phyloP scores from a whole-genome alignment of 1,284 basidiomycete genomes.

The Chondrostereum purpureum region DNA sequence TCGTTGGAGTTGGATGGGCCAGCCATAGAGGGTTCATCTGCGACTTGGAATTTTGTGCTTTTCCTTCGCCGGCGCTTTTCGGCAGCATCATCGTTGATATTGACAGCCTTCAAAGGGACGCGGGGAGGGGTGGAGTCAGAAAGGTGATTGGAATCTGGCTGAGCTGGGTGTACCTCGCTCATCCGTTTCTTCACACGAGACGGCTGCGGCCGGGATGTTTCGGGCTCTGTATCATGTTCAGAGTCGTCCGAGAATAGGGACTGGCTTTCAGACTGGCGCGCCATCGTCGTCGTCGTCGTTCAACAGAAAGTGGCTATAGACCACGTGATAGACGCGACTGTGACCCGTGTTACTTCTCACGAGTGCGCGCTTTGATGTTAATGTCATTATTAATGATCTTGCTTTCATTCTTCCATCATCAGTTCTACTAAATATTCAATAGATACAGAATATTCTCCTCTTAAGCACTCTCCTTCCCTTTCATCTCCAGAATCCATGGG shows the following conservation, averaged over 20 bases:
- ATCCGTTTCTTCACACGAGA: constrained; percentile 51
- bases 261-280: constrained; percentile 21
- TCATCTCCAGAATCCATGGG: constrained; percentile 29
- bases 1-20: constrained; percentile 43
- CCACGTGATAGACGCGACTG: constrained; percentile 13
- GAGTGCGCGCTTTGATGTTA: neutral
- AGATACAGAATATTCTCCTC: neutral
- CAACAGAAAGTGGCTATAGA: constrained; percentile 11
- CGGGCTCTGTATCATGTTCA: constrained; percentile 39
- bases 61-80: constrained; percentile 72
- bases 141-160: constrained; percentile 44
- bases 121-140: constrained; percentile 35
- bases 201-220: constrained; percentile 38
- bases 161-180: constrained; percentile 44
- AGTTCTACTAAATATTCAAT: neutral
- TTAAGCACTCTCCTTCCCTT: constrained; percentile 18
- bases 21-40: constrained; percentile 41
- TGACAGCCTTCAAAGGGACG: constrained; percentile 48
- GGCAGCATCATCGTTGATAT: constrained; percentile 74
- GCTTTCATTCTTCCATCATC: neutral
- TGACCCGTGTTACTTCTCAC: constrained; percentile 1
- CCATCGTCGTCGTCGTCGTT: constrained; percentile 16
- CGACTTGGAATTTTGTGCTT: constrained; percentile 53
- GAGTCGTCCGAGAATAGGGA: constrained; percentile 30
- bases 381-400: neutral